Conservation (phyloP, 2,329 filamentous ascomycete species). For the Penicillium nordicum region DNA sequence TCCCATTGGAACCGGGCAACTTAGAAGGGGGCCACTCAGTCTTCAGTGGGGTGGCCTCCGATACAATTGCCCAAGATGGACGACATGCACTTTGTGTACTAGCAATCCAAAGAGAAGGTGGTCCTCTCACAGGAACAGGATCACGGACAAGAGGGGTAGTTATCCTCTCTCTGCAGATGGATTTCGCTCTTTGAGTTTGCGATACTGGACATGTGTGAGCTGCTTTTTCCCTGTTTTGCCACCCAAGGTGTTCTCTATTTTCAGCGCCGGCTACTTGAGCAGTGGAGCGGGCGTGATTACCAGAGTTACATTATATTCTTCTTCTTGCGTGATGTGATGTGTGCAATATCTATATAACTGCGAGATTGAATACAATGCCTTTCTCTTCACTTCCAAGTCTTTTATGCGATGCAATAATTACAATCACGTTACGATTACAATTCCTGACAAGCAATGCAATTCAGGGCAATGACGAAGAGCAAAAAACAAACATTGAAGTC, state of each 20-base stretch:
- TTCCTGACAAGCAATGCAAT: slow-evolving; percentile 14
- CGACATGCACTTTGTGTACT: slow-evolving; percentile 5
- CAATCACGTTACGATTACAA: neutral
- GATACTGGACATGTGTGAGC: slow-evolving; percentile 3
- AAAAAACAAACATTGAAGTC: slow-evolving; percentile 28
- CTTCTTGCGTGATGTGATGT: neutral
- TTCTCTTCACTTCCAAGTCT: neutral
- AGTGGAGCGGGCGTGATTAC: slow-evolving; percentile 34
- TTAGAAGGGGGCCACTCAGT: slow-evolving; percentile 55
- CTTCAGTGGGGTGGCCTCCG: slow-evolving; percentile 50
- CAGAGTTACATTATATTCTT: slow-evolving; percentile 34
- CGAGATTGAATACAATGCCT: slow-evolving; percentile 11
- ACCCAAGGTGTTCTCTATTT: slow-evolving; percentile 11
- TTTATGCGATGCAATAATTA: neutral
- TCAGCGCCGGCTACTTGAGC: slow-evolving; percentile 17
- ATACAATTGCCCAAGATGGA: slow-evolving; percentile 59
- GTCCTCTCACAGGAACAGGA: neutral
- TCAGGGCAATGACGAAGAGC: slow-evolving; percentile 30
- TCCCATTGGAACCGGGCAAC: slow-evolving; percentile 38
- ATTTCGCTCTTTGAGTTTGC: slow-evolving; percentile 30
- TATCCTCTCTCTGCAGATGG: slow-evolving; percentile 38
- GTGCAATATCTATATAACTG: neutral
- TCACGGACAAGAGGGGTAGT: slow-evolving; percentile 18
- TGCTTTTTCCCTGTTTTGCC: neutral
- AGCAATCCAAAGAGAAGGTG: neutral